phyloP scores from a whole-genome alignment of 2,329 filamentous ascomycete genomes.

The Blastomyces silverae region DNA sequence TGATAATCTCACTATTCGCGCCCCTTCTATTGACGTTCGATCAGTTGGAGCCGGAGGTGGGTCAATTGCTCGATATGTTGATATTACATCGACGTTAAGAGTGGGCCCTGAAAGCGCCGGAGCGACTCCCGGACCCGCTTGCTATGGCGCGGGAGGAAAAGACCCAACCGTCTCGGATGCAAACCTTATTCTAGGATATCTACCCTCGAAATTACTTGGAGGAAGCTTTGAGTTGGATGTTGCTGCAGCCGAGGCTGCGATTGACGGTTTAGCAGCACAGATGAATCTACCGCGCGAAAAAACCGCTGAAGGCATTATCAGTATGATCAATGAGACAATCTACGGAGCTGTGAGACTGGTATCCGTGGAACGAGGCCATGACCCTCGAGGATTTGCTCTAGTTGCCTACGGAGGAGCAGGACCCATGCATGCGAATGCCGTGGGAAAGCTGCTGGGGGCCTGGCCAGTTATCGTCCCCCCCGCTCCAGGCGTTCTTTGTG shows the following conservation, averaged over 20 bases:
- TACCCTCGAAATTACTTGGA: conserved; percentile 43
- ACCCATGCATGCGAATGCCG: conserved; percentile 47
- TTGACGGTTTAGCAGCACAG: conserved; percentile 41
- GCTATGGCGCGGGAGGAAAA: conserved; percentile 34
- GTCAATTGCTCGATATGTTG: conserved; percentile 45
- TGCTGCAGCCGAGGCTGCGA: conserved; percentile 38
- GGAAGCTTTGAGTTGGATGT: conserved; percentile 44
- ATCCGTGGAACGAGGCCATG: conserved; percentile 48
- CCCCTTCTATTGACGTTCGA: conserved; percentile 45
- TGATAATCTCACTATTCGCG: conserved; percentile 40
- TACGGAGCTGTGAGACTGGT: conserved; percentile 47
- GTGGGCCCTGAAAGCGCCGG: conserved; percentile 49
- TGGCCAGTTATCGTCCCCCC: conserved; percentile 50
- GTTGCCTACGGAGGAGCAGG: conserved; percentile 49
- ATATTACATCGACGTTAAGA: conserved; percentile 44
- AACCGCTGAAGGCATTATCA: conserved; percentile 46
- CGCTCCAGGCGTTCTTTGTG: conserved; percentile 43
- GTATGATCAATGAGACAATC: conserved; percentile 48
- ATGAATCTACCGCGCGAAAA: conserved; percentile 42
- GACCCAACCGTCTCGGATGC: conserved; percentile 46
- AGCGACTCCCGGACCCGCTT: conserved; percentile 45
- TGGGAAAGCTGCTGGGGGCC: conserved; percentile 45
- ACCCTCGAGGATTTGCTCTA: conserved; percentile 47
- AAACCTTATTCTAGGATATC: conserved; percentile 44
- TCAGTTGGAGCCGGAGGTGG: conserved; percentile 48